These are phyloP conservation scores for Colletotrichum sp. DNA, from an alignment of 2,329 filamentous ascomycete genomes.

Conservation along the genomic window DNA sequence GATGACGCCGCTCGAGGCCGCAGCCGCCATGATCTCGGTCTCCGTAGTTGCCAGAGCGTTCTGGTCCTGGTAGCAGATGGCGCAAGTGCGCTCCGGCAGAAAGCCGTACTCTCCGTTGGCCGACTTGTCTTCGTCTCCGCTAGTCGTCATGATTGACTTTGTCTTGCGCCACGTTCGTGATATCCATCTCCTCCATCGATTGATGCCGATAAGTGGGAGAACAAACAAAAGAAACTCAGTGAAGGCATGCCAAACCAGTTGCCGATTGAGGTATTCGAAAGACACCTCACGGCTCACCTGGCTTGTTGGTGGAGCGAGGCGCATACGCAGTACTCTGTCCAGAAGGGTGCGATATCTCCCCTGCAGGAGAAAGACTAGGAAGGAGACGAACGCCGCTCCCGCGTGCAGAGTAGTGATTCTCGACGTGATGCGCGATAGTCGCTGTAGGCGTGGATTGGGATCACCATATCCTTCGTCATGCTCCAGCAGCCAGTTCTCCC, in stretches of 20 bases:
- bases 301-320: conserved; percentile 82
- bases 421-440: conserved; percentile 74
- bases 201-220: conserved; percentile 93
- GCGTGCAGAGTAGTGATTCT: conserved; percentile 77
- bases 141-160: conserved; percentile 65
- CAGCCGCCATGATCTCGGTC: conserved; percentile 75
- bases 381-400: conserved; percentile 81
- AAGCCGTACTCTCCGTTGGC: conserved; percentile 79
- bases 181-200: conserved; percentile 92
- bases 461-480: conserved; percentile 75
- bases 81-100: conserved; percentile 91
- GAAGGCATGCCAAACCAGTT: conserved; percentile 99
- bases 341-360: conserved; percentile 90
- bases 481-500: conserved; percentile 85
- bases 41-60: conserved; percentile 76
- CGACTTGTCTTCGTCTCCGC: conserved; percentile 50
- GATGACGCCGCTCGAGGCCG: conserved; percentile 76
- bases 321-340: conserved; percentile 83
- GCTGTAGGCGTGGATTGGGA: conserved; percentile 53
- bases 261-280: conserved; percentile 96
- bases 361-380: conserved; percentile 89
- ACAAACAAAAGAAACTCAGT: conserved; percentile 98
- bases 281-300: conserved; percentile 91
- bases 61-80: conserved; percentile 95
- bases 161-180: conserved; percentile 84